Percentiles rank a stretch among this genome's conserved stretches.
Conservation (phyloP, 2,329 filamentous ascomycete genomes). For the Cordyceps pruinosa region DNA sequence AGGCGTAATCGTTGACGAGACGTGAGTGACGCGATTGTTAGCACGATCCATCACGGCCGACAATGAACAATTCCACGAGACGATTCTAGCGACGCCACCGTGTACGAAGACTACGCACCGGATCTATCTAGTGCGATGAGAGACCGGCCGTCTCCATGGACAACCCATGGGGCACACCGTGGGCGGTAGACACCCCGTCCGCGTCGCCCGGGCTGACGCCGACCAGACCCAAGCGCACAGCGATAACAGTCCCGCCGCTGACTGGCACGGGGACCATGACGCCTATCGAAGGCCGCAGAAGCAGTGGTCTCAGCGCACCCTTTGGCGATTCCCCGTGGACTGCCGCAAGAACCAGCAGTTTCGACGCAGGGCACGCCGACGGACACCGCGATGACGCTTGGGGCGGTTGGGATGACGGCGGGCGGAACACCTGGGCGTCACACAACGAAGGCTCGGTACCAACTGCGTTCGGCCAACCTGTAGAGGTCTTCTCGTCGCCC, state of each 20-base stretch:
- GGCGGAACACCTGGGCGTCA: background rate
- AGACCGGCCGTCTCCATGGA: constrained; percentile 39
- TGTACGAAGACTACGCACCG: no score
- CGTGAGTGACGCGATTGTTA: no score
- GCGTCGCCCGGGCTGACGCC: constrained; percentile 20
- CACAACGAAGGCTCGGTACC: background rate
- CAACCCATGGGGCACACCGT: constrained; percentile 58
- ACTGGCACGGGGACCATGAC: background rate
- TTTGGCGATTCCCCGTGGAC: background rate
- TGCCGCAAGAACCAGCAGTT: background rate
- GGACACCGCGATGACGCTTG: constrained; percentile 25
- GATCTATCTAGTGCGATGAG: no score
- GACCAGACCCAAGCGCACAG: background rate
- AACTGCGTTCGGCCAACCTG: background rate
- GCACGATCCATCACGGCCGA: no score
- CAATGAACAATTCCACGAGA: background rate
- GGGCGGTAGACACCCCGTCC: constrained; percentile 35
- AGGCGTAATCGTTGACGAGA: no score
- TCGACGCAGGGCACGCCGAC: background rate
- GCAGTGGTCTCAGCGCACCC: background rate
- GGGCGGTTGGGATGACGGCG: constrained; percentile 30
- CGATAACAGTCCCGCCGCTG: background rate
- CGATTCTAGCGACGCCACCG: background rate
- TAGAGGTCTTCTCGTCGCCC: background rate
- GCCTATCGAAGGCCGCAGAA: background rate